A percentile compares a stretch with the other conserved stretches of the same genome.
Evolutionary conservation across 2,329 filamentous ascomycete genomes (phyloP).

Genomic region (Cucurbitaria berberidis): DNA sequence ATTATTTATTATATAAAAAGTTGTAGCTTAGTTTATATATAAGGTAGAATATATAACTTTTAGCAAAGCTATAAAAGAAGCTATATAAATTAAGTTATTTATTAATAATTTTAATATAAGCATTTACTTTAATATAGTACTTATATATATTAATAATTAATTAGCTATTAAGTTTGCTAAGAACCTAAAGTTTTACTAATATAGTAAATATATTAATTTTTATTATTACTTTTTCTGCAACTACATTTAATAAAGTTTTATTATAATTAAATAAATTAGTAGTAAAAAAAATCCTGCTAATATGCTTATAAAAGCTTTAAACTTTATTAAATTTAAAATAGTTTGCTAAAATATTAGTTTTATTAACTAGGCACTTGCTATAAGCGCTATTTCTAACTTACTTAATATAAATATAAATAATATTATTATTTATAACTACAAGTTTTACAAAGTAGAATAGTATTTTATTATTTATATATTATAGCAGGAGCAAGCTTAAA

Average conservation of each 20-base stretch:
- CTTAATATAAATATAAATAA: background rate
- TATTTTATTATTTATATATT: no score
- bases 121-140: background rate
- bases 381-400: background rate
- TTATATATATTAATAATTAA: background rate
- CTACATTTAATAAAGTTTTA: background rate
- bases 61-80: background rate
- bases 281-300: background rate
- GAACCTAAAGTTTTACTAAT: background rate
- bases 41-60: background rate
- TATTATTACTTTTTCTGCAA: background rate
- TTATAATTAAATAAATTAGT: background rate
- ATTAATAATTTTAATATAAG: background rate
- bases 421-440: background rate
- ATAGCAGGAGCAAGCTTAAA: no score
- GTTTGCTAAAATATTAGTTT: background rate
- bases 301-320: background rate
- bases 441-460: no score
- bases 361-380: background rate
- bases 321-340: background rate
- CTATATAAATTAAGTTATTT: background rate
- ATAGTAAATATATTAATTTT: background rate
- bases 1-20: background rate
- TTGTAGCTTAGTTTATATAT: background rate
- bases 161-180: background rate